Evolutionary conservation across 441 rosid species (phyloP).

Genomic region (Manihot esculenta): DNA sequence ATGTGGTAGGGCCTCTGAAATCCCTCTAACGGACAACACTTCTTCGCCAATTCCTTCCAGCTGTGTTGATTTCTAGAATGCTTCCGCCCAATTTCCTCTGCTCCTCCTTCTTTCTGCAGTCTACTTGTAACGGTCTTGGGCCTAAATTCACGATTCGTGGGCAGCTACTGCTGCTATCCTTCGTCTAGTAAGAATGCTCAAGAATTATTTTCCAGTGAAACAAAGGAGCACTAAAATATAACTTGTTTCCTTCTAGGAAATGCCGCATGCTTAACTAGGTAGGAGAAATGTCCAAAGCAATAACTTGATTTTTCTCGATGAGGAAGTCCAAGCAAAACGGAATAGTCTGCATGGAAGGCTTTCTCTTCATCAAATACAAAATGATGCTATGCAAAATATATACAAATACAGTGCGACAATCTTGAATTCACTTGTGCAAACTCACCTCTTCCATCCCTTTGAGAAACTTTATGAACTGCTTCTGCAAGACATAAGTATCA

Average conservation of each 20-base stretch:
- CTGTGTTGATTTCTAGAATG: too few species aligned
- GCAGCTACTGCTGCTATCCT: too few species aligned
- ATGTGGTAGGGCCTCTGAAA: too few species aligned
- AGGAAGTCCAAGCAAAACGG: conserved; percentile 63
- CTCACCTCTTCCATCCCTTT: conserved; percentile 65
- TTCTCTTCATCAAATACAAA: too few species aligned
- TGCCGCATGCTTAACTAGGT: background rate
- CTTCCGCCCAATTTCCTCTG: too few species aligned
- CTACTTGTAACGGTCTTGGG: too few species aligned
- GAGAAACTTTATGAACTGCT: conserved; percentile 56
- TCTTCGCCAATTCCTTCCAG: too few species aligned
- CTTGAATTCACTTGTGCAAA: conserved; percentile 17
- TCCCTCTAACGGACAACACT: too few species aligned
- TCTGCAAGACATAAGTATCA: conserved; percentile 42
- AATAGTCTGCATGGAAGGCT: conserved; percentile 49
- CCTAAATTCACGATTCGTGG: too few species aligned
- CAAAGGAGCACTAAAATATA: background rate
- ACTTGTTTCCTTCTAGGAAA: background rate
- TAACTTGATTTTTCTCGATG: conserved; percentile 70
- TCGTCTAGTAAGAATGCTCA: background rate
- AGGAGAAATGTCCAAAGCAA: conserved; percentile 1
- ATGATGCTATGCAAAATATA: background rate
- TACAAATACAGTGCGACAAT: background rate
- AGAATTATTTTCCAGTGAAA: conserved; percentile 1
- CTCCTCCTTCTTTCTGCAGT: too few species aligned